These are phyloP conservation scores for Paecilomyces niveus DNA, from an alignment of 2,329 filamentous ascomycete species.

Conservation along the genomic window DNA sequence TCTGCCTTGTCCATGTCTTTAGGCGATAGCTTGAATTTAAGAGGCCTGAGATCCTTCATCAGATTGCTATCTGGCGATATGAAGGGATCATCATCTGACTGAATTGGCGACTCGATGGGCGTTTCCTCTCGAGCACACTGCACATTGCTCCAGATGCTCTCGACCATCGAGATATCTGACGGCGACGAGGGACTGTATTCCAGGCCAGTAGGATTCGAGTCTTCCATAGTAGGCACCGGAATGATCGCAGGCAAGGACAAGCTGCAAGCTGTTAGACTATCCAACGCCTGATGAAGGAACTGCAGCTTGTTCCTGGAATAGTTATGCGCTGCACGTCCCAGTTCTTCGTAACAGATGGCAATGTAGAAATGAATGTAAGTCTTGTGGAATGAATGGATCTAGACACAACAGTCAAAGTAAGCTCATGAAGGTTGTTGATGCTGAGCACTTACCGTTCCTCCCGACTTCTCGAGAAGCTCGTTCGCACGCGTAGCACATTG, in stretches of 20 bases:
- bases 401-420: neutral
- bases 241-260: constrained; percentile 16
- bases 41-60: neutral
- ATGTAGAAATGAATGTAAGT: constrained; percentile 42
- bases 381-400: constrained; percentile 28
- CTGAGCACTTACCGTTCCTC: constrained; percentile 17
- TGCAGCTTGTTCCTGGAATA: constrained; percentile 39
- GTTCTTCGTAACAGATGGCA: constrained; percentile 39
- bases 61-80: neutral
- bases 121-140: neutral
- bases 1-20: neutral
- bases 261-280: constrained; percentile 30
- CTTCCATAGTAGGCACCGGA: neutral
- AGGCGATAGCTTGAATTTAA: neutral
- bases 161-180: neutral
- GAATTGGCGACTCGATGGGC: neutral
- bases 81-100: constrained; percentile 5
- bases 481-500: constrained; percentile 29
- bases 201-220: neutral
- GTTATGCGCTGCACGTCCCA: constrained; percentile 41
- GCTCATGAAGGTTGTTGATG: neutral
- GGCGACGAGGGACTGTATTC: neutral
- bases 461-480: constrained; percentile 21
- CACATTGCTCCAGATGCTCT: neutral
- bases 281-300: constrained; percentile 32